Conservation (phyloP, 1,284 basidiomycete species). For the Leccinum subspadiceum region DNA sequence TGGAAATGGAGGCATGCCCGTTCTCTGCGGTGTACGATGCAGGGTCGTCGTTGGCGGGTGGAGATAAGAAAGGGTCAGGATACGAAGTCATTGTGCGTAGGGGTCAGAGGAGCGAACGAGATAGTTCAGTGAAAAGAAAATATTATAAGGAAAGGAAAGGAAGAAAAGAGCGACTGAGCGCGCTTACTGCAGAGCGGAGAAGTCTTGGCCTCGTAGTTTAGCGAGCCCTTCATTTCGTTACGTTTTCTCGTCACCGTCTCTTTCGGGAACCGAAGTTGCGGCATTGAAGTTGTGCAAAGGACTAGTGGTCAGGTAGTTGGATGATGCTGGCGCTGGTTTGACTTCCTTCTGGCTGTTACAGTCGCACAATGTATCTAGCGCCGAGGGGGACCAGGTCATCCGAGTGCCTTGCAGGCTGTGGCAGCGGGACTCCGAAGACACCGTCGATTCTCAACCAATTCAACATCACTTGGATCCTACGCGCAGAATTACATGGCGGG, state of each 20-base stretch:
- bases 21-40: not conserved
- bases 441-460: not conserved
- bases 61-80: constrained; percentile 3
- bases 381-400: no score
- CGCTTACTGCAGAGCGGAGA: not conserved
- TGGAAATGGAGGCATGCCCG: not conserved
- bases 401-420: no score
- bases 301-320: no score
- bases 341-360: no score
- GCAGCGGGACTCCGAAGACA: not conserved
- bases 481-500: not conserved
- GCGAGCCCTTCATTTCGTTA: not conserved
- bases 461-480: not conserved
- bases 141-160: not conserved
- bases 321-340: no score
- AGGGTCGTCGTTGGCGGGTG: constrained; percentile 2
- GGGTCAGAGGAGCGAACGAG: not conserved
- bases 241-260: not conserved
- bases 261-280: no score
- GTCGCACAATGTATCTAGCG: no score
- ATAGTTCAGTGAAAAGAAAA: not conserved
- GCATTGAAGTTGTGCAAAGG: no score
- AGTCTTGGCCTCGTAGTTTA: not conserved
- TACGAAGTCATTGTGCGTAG: not conserved
- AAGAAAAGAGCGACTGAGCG: not conserved